Conservation (phyloP, 345 rosid genomes). For the Jatropha curcas region DNA sequence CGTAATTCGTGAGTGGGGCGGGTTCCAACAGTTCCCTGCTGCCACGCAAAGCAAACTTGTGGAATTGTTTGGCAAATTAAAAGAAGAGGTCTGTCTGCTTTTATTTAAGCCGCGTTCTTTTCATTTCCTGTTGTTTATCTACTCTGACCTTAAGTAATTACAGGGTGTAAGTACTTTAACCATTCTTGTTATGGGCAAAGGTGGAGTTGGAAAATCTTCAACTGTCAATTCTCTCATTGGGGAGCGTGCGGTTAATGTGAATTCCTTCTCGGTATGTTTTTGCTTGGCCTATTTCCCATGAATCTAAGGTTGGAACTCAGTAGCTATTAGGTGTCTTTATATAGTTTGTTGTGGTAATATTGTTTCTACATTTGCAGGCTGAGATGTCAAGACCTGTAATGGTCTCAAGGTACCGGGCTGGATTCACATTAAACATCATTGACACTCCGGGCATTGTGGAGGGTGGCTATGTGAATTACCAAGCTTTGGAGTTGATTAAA, state of each 20-base stretch:
- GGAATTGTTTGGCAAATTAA: constrained; percentile 66
- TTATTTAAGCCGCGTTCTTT: not conserved
- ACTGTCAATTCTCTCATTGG: constrained; percentile 80
- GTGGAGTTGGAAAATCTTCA: constrained; percentile 89
- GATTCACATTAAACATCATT: constrained; percentile 70
- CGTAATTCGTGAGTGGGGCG: constrained; percentile 63
- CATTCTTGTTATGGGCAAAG: constrained; percentile 85
- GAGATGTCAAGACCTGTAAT: constrained; percentile 69
- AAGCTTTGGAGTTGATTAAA: constrained; percentile 68
- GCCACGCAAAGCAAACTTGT: constrained; percentile 72
- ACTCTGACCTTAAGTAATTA: constrained; percentile 7
- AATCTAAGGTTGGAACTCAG: not conserved
- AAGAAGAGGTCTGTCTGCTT: constrained; percentile 57
- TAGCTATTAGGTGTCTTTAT: not conserved
- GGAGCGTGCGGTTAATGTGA: constrained; percentile 69
- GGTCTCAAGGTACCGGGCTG: constrained; percentile 74
- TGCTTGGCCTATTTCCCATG: not conserved
- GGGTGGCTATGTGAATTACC: constrained; percentile 83
- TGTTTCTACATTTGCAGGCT: constrained; percentile 40
- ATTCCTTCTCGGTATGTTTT: constrained; percentile 64
- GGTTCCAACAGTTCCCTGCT: constrained; percentile 78
- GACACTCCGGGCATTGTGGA: constrained; percentile 88
- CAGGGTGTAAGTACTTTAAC: constrained; percentile 71
- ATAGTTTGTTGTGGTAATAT: constrained; percentile 5
- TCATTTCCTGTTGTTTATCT: not conserved